Percentiles rank a stretch among this genome's conserved stretches.
Conservation (phyloP, 768 basidiomycete genomes). For the Mrakia gelida region DNA sequence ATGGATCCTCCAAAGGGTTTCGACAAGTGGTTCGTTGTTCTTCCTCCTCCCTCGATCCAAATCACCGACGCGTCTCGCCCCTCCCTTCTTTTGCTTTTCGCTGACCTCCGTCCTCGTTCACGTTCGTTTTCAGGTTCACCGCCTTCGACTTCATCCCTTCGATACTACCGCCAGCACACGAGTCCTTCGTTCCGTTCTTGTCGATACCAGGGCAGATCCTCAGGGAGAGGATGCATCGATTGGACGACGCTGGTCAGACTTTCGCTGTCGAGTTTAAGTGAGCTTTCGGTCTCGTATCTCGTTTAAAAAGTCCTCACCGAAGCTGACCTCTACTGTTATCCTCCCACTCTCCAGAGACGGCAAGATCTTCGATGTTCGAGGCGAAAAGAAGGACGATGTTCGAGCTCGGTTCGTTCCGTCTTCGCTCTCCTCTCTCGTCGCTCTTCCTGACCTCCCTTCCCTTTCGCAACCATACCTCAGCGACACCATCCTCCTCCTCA, state of each 20-base stretch:
- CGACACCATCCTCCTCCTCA: slow-evolving; percentile 15
- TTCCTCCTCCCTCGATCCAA: not conserved
- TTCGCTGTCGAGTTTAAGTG: slow-evolving; percentile 25
- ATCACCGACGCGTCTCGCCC: not conserved
- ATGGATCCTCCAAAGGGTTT: slow-evolving; percentile 25
- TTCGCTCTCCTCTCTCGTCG: not conserved
- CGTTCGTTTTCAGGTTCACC: slow-evolving; percentile 7
- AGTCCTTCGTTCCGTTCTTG: slow-evolving; percentile 24
- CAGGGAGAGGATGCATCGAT: slow-evolving; percentile 6
- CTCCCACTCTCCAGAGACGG: not conserved
- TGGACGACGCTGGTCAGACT: slow-evolving; percentile 20
- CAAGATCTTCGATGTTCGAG: slow-evolving; percentile 16
- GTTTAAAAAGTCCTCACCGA: too few relatives aligned
- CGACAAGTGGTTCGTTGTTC: slow-evolving; percentile 26
- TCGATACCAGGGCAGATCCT: slow-evolving; percentile 19
- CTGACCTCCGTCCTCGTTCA: not conserved
- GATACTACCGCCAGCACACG: slow-evolving; percentile 19
- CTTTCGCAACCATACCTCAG: not conserved
- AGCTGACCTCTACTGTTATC: not conserved
- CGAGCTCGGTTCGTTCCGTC: not conserved
- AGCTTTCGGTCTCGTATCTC: not conserved
- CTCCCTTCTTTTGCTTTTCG: not conserved
- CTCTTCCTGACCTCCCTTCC: not conserved
- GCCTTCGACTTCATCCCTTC: slow-evolving; percentile 14
- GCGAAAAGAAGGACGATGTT: not conserved